Base-by-base conservation (phyloP, 1,284 basidiomycete genomes). In the Tilletiopsis washingtonensis region DNA sequence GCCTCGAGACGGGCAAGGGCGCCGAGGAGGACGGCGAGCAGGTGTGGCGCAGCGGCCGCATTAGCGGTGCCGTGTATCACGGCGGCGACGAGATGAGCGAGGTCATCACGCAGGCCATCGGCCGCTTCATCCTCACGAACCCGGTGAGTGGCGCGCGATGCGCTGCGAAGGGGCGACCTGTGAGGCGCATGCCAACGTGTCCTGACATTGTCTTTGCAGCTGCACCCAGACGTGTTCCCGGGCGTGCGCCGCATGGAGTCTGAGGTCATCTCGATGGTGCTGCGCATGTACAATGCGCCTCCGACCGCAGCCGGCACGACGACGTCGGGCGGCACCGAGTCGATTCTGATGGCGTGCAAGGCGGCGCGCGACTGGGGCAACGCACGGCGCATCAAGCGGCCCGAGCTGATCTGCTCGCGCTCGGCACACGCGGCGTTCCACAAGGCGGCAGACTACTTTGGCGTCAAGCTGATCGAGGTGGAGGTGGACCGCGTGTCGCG, bases 221-320 rank as follows among this genome's bases (percentile, higher is more conserved):
- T 97, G 2, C 93, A 97, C 67, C 91, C 93, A 0, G 91, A 94
- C 57, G 84, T 94, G 29, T 97, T 98, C 77, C 91, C 93, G 0
- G 85, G 87, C 0, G 78, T 97, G 4, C 81, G 93, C 45, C 91
- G 94, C 76, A 98, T 98, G 93, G 93, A 98, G 71, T 86, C 91
- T 6, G 91, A 97, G 72, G 82, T 97, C 40, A 89, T 98, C 39
- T 78, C 86, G n/a, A 96, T 96, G 86, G 87, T 86, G 58, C 78
- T 97, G 11, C 43, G 57, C 77, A 79, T 78, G 61, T 94, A 86
- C 77, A 85, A 89, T 70, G 84, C 86, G 57, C 85, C 87, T 1
- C 12, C 53, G 1, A 87, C 86, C 7, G 89, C 88, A 2, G 65
- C 54, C 2, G 93, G 93, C 12, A 84, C 84, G 1, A 96, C 91